Evolutionary conservation across 441 rosid genomes (phyloP).

Genomic region (Kokia cookei): DNA sequence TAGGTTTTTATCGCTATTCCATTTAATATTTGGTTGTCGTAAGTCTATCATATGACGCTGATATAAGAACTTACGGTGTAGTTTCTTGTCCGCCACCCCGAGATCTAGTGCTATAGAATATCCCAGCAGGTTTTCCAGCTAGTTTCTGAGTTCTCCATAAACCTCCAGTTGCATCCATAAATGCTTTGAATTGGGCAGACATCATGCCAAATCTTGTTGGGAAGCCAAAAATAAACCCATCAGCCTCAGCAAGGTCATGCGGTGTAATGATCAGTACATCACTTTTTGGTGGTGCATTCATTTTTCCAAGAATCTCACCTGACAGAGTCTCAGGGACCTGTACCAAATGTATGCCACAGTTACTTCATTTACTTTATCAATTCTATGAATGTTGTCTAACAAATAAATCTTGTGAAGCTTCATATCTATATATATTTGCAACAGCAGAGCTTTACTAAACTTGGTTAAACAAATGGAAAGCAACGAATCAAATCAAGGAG

Average conservation of each 20-base stretch:
- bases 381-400: background rate
- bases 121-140: conserved; percentile 95
- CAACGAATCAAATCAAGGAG: background rate
- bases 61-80: conserved; percentile 58
- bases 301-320: conserved; percentile 69
- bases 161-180: conserved; percentile 85
- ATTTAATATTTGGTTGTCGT: background rate
- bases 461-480: background rate
- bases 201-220: conserved; percentile 96
- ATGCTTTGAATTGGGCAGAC: conserved; percentile 96
- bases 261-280: conserved; percentile 73
- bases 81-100: conserved; percentile 99
- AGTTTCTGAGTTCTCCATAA: conserved; percentile 88
- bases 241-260: conserved; percentile 66
- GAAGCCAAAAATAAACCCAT: conserved; percentile 85
- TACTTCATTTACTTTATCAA: background rate
- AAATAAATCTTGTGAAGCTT: background rate
- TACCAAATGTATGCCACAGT: background rate
- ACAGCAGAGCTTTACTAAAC: background rate
- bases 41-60: background rate
- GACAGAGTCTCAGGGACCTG: conserved; percentile 89
- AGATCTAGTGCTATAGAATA: conserved; percentile 93
- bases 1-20: background rate
- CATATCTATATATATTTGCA: background rate
- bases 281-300: conserved; percentile 89